Conservation (phyloP, 805 yeast genomes). For the Candida fluviatilis region DNA sequence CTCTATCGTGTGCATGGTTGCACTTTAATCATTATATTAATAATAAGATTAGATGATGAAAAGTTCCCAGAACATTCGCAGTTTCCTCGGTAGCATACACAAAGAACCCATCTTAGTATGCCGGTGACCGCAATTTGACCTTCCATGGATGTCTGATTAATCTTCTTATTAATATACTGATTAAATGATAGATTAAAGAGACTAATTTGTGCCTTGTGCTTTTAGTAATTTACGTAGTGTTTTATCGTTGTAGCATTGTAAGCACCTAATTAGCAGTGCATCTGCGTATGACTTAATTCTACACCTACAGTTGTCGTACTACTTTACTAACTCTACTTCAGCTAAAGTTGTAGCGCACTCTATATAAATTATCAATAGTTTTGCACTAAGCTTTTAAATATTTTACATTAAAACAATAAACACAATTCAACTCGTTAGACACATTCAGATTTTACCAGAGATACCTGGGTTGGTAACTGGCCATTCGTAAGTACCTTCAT, state of each 20-base stretch:
- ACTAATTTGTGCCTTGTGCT: no score
- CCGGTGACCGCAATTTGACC: constrained; percentile 83
- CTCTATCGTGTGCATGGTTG: constrained; percentile 7
- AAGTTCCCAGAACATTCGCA: constrained; percentile 81
- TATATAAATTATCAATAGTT: no score
- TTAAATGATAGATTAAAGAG: background rate
- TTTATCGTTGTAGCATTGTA: no score
- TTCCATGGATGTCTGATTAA: constrained; percentile 90
- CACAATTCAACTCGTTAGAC: background rate
- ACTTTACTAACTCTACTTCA: no score
- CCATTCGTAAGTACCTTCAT: constrained; percentile 77
- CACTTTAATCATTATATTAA: constrained; percentile 2
- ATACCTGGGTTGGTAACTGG: constrained; percentile 63
- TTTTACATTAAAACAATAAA: background rate
- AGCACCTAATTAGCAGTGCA: no score
- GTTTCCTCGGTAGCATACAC: constrained; percentile 92
- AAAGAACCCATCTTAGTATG: constrained; percentile 79
- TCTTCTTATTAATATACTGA: constrained; percentile 1
- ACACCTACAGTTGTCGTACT: no score
- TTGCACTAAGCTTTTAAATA: background rate
- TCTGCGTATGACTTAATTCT: no score
- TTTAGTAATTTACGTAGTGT: no score
- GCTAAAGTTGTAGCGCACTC: no score
- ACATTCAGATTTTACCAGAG: constrained; percentile 21
- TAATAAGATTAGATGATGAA: constrained; percentile 56